Evolutionary conservation across 1,139 yeast species (phyloP), one percentile per base, ranked within the genome.

Genomic region (Pneumocystis murina): DNA sequence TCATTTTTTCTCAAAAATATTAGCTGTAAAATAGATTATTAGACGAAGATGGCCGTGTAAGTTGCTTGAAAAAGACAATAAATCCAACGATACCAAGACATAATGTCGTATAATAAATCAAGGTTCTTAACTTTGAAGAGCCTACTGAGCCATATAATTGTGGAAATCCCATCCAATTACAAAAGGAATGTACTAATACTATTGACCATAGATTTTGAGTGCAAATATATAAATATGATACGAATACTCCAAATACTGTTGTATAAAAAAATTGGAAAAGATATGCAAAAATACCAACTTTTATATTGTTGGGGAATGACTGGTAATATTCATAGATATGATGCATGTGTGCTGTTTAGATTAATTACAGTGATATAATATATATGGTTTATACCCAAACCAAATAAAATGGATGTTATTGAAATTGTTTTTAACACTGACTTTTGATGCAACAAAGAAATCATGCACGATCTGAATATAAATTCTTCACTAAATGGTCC

Each of bases 401-500:
- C 96, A 76, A 92, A 92, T 68, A 84, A 80, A 28, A 85, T 70
- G 0, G 97, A 96, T 1, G 91, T 79, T 36, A 74, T 73, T 62
- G 74, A 70, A 1, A 82, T 71, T 24, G 43, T 78, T 70, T 16
- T 71, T 65, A 8, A 66, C 67, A 16, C 68, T 64, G 39, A 76
- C 67, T 17, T 71, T 65, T 35, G 70, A 68, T 3, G 71, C 73
- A 12, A 77, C 78, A 80, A 72, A 10, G 80, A 77, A 30, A 85
- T 69, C 1, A 86, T 75, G 61, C 86, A 75, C 0, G 88, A 80
- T 3, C 97, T 79, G 72, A 86, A 92, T 8, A 89, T 82, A 41
- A 90, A 69, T 71, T 92, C 99, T 72, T 92, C 99, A 0, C 96
- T 85, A 0, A 87, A 64, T 0, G 98, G 98, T 0, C 95, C 97